phyloP scores from a whole-genome alignment of 306 rosid species.

The Astragalus glycyphyllos region DNA sequence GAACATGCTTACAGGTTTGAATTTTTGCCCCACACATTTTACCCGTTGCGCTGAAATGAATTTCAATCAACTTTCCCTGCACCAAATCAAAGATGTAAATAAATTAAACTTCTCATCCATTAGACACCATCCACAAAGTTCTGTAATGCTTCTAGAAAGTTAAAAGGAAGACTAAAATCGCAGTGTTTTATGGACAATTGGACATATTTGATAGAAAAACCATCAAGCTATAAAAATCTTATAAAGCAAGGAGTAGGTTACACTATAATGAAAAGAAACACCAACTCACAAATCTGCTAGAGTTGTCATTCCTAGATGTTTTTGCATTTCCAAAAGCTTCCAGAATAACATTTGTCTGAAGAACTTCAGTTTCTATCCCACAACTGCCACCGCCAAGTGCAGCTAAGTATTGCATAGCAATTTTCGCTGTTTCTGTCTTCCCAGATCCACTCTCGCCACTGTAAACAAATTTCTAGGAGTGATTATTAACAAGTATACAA shows the following conservation, averaged over 20 bases:
- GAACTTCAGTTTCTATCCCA: conserved; percentile 71
- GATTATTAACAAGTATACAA: conserved; percentile 25
- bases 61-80: conserved; percentile 94
- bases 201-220: too few species aligned
- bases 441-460: conserved; percentile 99
- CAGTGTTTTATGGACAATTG: too few species aligned
- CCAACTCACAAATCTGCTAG: conserved; percentile 95
- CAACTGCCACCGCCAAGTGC: conserved; percentile 75
- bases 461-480: conserved; percentile 40
- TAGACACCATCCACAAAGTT: too few species aligned
- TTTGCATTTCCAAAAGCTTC: conserved; percentile 98
- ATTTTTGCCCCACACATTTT: conserved; percentile 82
- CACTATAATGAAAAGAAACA: conserved; percentile 35
- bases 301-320: conserved; percentile 80
- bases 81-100: conserved; percentile 38
- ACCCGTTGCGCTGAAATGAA: conserved; percentile 75
- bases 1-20: conserved; percentile 81
- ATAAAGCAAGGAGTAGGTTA: conserved; percentile 12
- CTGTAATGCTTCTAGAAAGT: too few species aligned
- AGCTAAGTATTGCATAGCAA: conserved; percentile 87
- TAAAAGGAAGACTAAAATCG: too few species aligned
- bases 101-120: too few species aligned
- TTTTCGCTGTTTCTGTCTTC: conserved; percentile 91
- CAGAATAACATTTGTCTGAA: conserved; percentile 72
- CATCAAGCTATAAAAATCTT: too few species aligned